These are phyloP conservation scores for Aspergillus melleus DNA, from an alignment of 2,329 filamentous ascomycete species.

Conservation along the genomic window DNA sequence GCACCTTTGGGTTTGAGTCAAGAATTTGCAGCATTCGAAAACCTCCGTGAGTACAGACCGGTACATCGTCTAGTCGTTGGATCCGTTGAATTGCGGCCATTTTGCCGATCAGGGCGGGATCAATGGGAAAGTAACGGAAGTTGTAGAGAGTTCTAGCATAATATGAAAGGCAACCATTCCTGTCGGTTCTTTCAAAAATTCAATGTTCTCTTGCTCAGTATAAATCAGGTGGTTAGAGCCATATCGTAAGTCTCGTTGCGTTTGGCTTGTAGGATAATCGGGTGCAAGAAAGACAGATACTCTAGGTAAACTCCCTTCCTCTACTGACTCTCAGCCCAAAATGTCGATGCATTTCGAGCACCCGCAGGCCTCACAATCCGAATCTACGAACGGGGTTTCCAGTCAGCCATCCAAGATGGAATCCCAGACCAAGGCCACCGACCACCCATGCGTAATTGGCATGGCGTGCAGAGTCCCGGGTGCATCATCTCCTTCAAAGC, in stretches of 20 bases:
- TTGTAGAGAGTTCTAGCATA: background rate
- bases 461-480: conserved; percentile 11
- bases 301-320: background rate
- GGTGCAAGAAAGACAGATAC: background rate
- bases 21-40: background rate
- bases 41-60: background rate
- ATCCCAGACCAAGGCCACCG: background rate
- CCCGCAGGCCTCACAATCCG: background rate
- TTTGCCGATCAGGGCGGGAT: background rate
- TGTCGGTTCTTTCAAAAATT: background rate
- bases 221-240: background rate
- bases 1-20: background rate
- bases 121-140: background rate
- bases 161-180: background rate
- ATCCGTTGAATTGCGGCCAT: background rate
- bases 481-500: background rate
- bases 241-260: background rate
- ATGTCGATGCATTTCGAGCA: background rate
- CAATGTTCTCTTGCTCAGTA: background rate
- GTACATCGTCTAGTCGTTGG: background rate
- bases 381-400: background rate
- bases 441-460: conserved; percentile 3
- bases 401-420: background rate
- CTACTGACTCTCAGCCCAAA: background rate
- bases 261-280: background rate